Base-by-base conservation (phyloP, 495 filamentous ascomycete genomes). In the Xylaria acuta region DNA sequence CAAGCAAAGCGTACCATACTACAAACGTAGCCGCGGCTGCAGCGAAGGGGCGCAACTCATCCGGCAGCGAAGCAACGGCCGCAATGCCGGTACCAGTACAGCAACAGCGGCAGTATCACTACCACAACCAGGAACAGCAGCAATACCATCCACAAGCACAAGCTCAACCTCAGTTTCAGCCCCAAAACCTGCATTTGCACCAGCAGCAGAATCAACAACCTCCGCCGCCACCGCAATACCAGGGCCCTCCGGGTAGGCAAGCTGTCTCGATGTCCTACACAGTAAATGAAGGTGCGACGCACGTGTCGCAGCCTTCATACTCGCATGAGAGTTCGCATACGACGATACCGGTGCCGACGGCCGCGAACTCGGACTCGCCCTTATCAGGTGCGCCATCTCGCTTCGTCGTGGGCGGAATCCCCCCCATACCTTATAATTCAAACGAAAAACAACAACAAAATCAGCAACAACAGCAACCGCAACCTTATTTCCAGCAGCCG, bases 1-100 rank as follows among this genome's bases (percentile, higher is more conserved):
- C 64, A 14, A 68, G 16, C 11, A 67, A 72, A 12, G 54, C 32
- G 1, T 67, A 67, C 64, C 69, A 71, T 14, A 71, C 58, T 2
- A 71, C 47, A 3, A 71, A 64, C 36, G 18, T 71, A 5, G 18
- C 41, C 11, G 67, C 38, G 27, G 69, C 43, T 18, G 59, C 32
- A 1, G 45, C 36, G 20, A 71, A 71, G 49, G 59, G 59, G 1
- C 41, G 59, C 27, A 54, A 27, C 34, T 71, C 69, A 14, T 64
- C 69, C 11, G 69, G 45, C 2, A 71, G 69, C 36, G 69, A 64
- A 14, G 36, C n/a, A 20, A 71, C 45, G 49, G 22, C 58, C 0
- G 45, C 40, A 27, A 16, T 38, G 40, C 54, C 51, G 0, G 30
- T 69, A 6, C 6, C 67, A 20, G 2, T 54, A 12, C 67, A 70